Evolutionary conservation across 257 asterid genomes (phyloP), one percentile per base, ranked within the genome.

Genomic region (Nicotiana otophora): DNA sequence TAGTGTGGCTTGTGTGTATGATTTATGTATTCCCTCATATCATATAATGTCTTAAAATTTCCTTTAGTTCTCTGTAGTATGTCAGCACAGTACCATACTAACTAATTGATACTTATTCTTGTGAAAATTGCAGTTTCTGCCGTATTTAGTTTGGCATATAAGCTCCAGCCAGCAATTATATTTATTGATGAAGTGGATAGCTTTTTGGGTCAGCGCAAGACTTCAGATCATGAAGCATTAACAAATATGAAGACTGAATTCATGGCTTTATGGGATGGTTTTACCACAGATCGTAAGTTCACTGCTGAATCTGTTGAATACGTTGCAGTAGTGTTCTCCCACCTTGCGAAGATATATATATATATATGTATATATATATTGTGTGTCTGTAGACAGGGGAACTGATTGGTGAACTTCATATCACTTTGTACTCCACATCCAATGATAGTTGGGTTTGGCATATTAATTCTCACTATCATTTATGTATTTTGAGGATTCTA

Each of bases 191-290:
- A 96, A 88, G 99, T 91, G 84, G 99, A 96, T 85, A 94, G 99
- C 82, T 94, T 96, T 85, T 85, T 96, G 93, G 99, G 98, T 8
- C 98, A 92, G 85, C 98, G 99, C 68, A 96, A 93, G 90, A 69
- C 90, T 65, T 76, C 89, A 33, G 99, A 96, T 83, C 95, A 94
- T 58, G 98, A 96, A 89, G 97, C 98, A 76, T 82, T 94, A 69
- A 89, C 90, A 80, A 93, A 94, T 88, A 94, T 96, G 98, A 96
- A 96, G 85, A 94, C 99, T 36, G 99, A 96, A 77, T 96, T 96
- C 87, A 96, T 96, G 99, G 93, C 99, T 87, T 81, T 96, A 87
- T 96, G 99, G 99, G 99, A 96, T 92, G 99, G 99, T 79, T 94
- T 96, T 91, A 90, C 98, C 69, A 96, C 99, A 33, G 98, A 96